Percentiles rank a stretch among this genome's conserved stretches.
These are phyloP conservation scores for Acanthamoeba triangularis DNA, from an alignment of 208 protist genomes.

Conservation along the genomic window DNA sequence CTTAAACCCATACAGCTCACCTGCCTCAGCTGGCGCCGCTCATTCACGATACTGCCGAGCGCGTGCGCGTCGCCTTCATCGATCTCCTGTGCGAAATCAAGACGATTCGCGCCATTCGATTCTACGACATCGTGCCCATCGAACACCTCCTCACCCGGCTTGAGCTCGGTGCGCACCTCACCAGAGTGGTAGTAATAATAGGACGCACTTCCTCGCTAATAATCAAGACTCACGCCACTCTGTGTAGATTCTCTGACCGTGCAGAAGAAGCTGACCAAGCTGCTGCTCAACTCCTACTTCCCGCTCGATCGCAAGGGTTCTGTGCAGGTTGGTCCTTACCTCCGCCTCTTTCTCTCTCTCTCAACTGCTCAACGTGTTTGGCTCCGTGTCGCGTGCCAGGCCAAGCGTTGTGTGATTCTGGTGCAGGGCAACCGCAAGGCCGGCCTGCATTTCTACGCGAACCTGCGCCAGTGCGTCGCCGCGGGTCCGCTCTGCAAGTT, in stretches of 20 bases:
- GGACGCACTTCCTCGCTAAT: too few relatives aligned
- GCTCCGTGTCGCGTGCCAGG: too few relatives aligned
- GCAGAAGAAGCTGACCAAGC: neutral
- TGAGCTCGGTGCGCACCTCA: conserved; percentile 32
- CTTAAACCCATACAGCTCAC: neutral
- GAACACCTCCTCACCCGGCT: conserved; percentile 82
- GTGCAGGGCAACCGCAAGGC: conserved; percentile 10
- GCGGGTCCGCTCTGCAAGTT: conserved; percentile 40
- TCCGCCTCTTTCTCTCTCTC: neutral
- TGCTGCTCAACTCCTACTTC: conserved; percentile 51
- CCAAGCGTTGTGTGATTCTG: conserved; percentile 34
- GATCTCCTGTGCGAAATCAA: conserved; percentile 87
- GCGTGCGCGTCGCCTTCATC: conserved; percentile 82
- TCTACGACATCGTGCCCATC: conserved; percentile 86
- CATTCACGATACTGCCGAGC: conserved; percentile 89
- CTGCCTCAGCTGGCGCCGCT: conserved; percentile 80
- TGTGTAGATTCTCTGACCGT: neutral
- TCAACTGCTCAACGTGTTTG: too few relatives aligned
- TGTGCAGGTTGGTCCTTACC: neutral
- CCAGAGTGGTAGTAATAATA: too few relatives aligned
- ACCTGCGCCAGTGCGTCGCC: conserved; percentile 7
- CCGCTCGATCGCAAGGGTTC: conserved; percentile 40
- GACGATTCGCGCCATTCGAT: conserved; percentile 81
- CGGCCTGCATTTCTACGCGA: neutral
- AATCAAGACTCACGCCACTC: neutral